Evolutionary conservation across 2,329 filamentous ascomycete species (phyloP).

Genomic region (Sclerotinia spermophila): DNA sequence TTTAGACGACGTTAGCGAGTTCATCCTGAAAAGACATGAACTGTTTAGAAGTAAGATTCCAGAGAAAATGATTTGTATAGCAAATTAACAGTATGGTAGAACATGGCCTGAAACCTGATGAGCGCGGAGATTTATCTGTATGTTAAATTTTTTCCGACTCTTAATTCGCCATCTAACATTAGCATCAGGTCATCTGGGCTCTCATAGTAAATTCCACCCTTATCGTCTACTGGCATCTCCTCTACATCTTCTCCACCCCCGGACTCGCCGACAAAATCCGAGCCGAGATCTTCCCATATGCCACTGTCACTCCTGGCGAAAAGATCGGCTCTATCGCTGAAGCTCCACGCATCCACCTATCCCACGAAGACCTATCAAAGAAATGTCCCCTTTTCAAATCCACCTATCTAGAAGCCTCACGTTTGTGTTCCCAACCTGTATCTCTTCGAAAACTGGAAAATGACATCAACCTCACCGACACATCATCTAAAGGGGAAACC

Average conservation of each 20-base stretch:
- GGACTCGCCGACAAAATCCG: conserved; percentile 43
- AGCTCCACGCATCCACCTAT: conserved; percentile 41
- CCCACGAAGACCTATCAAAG: conserved; percentile 40
- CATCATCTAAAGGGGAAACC: conserved; percentile 21
- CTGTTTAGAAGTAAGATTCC: conserved; percentile 38
- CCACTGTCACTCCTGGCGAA: conserved; percentile 37
- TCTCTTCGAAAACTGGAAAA: conserved; percentile 42
- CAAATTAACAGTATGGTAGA: conserved; percentile 20
- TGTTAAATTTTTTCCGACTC: neutral
- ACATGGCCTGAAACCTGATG: conserved; percentile 18
- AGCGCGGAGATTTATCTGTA: conserved; percentile 45
- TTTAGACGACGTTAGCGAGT: conserved; percentile 46
- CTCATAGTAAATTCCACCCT: conserved; percentile 51
- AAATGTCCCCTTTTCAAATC: conserved; percentile 46
- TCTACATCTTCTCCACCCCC: conserved; percentile 44
- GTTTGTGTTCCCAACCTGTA: conserved; percentile 42
- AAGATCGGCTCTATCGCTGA: conserved; percentile 34
- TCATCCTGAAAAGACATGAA: conserved; percentile 43
- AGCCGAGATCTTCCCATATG: conserved; percentile 44
- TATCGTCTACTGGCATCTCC: conserved; percentile 50
- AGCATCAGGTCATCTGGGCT: conserved; percentile 48
- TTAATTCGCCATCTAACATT: neutral
- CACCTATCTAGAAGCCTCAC: conserved; percentile 45
- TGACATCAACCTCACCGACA: conserved; percentile 37
- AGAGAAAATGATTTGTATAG: conserved; percentile 23